These are phyloP conservation scores for Fusarium secorum DNA, from an alignment of 2,329 filamentous ascomycete genomes.

Conservation along the genomic window DNA sequence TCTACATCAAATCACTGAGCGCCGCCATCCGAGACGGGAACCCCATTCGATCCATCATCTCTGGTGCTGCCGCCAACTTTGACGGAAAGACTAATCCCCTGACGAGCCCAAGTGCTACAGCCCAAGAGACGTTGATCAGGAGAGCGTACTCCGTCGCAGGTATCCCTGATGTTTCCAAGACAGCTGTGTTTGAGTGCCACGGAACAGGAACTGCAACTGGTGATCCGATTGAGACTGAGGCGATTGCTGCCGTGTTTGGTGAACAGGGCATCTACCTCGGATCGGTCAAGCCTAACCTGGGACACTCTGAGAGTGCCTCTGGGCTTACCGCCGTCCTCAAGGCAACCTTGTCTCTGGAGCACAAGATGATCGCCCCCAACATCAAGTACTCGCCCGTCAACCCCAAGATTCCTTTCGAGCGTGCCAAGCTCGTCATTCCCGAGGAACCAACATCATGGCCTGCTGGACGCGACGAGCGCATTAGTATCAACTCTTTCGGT, in stretches of 20 bases:
- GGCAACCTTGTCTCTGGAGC: conserved; percentile 42
- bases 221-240: background rate
- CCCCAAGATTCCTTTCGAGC: background rate
- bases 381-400: background rate
- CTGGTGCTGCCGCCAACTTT: background rate
- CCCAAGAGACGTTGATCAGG: background rate
- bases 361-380: conserved; percentile 44
- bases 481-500: background rate
- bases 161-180: background rate
- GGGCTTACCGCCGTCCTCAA: background rate
- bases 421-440: background rate
- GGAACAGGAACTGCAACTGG: background rate
- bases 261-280: background rate
- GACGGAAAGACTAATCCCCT: background rate
- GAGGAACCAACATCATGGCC: background rate
- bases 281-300: background rate
- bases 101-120: background rate
- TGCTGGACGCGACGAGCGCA: background rate
- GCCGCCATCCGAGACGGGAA: background rate
- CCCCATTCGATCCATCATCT: background rate
- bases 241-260: background rate
- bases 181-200: background rate
- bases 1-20: background rate
- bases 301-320: background rate
- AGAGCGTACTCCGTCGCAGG: background rate